phyloP scores from a whole-genome alignment of 768 basidiomycete species.

The Flagelloscypha sp. region DNA sequence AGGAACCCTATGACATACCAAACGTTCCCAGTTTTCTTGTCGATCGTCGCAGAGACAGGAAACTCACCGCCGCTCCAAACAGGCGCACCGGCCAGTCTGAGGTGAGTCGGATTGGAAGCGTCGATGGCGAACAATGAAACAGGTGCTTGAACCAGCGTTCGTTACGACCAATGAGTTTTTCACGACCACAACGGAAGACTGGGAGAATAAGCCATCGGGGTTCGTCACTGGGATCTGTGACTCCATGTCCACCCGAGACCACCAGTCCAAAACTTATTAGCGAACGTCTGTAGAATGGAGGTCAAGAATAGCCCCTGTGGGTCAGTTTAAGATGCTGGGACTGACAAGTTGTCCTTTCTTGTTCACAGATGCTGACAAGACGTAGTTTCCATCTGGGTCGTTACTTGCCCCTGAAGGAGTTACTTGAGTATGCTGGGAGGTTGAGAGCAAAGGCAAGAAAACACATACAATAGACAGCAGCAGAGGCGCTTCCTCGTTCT shows the following conservation, averaged over 20 bases:
- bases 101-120: slow-evolving; percentile 21
- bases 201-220: slow-evolving; percentile 18
- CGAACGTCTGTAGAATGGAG: slow-evolving; percentile 10
- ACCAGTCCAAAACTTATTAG: slow-evolving; percentile 10
- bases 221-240: slow-evolving; percentile 8
- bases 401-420: slow-evolving; percentile 29
- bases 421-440: slow-evolving; percentile 1
- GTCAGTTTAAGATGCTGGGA: not conserved
- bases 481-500: too few species aligned
- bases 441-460: not conserved
- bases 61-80: slow-evolving; percentile 25
- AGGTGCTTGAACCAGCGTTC: slow-evolving; percentile 25
- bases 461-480: slow-evolving; percentile 16
- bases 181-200: slow-evolving; percentile 17
- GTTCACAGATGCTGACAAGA: slow-evolving; percentile 23
- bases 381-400: slow-evolving; percentile 24
- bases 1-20: slow-evolving; percentile 7
- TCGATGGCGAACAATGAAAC: slow-evolving; percentile 24
- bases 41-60: slow-evolving; percentile 22
- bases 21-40: slow-evolving; percentile 4
- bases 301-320: too few species aligned
- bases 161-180: slow-evolving; percentile 10
- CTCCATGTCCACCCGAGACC: slow-evolving; percentile 17
- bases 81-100: slow-evolving; percentile 24
- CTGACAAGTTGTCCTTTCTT: slow-evolving; percentile 23